Evolutionary conservation across 768 basidiomycete genomes (phyloP).

Genomic region (Psilocybe subaeruginosa): DNA sequence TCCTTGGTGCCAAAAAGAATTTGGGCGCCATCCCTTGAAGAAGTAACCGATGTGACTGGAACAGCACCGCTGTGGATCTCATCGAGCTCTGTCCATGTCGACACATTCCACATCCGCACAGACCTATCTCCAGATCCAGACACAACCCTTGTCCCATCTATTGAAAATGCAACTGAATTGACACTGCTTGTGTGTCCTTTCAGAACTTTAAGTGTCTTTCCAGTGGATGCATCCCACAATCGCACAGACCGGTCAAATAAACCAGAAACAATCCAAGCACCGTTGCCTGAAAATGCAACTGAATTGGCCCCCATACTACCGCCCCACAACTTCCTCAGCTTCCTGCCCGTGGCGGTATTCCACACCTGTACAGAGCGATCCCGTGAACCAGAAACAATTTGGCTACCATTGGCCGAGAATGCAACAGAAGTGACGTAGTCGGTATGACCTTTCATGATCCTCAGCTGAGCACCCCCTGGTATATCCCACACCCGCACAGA

Average conservation of each 20-base stretch:
- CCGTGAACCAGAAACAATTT: no score
- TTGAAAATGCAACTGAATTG: not conserved
- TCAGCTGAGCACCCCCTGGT: not conserved
- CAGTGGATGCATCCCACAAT: not conserved
- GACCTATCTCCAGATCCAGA: not conserved
- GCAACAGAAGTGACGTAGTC: not conserved
- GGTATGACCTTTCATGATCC: not conserved
- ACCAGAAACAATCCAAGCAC: not conserved
- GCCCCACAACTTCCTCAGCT: no score
- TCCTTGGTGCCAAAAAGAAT: not conserved
- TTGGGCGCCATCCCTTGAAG: not conserved
- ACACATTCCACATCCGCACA: not conserved
- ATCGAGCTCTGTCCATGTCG: no score
- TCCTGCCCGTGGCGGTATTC: no score
- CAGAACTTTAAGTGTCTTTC: not conserved
- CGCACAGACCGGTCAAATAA: not conserved
- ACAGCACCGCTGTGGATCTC: no score
- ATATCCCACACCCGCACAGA: not conserved
- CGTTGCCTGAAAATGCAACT: not conserved
- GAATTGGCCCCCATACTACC: no score
- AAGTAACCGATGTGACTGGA: not conserved
- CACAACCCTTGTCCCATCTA: not conserved
- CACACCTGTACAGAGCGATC: no score
- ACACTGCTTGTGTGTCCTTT: not conserved
- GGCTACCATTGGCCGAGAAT: no score